Percentiles rank a stretch among this genome's conserved stretches.
Conservation (phyloP, 2,329 filamentous ascomycete species). For the Curvularia verruculosa region DNA sequence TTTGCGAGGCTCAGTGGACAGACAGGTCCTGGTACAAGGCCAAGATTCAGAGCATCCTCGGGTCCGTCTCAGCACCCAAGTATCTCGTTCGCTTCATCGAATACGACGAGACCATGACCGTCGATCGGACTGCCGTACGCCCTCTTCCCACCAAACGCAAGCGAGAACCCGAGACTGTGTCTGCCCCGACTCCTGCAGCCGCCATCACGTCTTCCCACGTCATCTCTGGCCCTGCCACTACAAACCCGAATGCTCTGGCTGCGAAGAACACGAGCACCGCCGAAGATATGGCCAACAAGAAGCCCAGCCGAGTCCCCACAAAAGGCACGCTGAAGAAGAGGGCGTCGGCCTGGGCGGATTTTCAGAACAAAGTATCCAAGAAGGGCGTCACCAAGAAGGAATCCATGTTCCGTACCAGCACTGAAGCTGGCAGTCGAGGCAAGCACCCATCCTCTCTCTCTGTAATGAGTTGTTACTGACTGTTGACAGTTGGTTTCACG, state of each 20-base stretch:
- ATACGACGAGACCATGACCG: conserved; percentile 85
- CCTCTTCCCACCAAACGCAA: conserved; percentile 57
- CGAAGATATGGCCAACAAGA: conserved; percentile 67
- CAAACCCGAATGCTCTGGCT: conserved; percentile 69
- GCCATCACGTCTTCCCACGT: conserved; percentile 54
- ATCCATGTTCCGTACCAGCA: conserved; percentile 95
- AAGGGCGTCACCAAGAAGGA: conserved; percentile 79
- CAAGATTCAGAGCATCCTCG: conserved; percentile 90
- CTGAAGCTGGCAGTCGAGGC: conserved; percentile 87
- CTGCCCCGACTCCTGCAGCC: conserved; percentile 54
- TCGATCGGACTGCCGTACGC: conserved; percentile 56
- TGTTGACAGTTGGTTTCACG: conserved; percentile 81
- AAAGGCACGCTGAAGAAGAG: conserved; percentile 89
- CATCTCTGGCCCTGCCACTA: conserved; percentile 69
- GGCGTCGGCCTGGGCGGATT: conserved; percentile 95
- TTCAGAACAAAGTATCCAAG: conserved; percentile 72
- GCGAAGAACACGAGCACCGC: conserved; percentile 68
- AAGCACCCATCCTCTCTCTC: conserved; percentile 36
- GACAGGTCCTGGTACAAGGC: conserved; percentile 92
- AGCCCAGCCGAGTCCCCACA: conserved; percentile 80
- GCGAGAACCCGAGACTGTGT: conserved; percentile 82
- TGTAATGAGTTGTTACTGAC: conserved; percentile 26
- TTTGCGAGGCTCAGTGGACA: conserved; percentile 87
- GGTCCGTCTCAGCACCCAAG: conserved; percentile 86
- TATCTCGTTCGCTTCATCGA: conserved; percentile 96